These are phyloP conservation scores for Leucogyrophana mollusca DNA, from an alignment of 768 basidiomycete species.

Conservation along the genomic window DNA sequence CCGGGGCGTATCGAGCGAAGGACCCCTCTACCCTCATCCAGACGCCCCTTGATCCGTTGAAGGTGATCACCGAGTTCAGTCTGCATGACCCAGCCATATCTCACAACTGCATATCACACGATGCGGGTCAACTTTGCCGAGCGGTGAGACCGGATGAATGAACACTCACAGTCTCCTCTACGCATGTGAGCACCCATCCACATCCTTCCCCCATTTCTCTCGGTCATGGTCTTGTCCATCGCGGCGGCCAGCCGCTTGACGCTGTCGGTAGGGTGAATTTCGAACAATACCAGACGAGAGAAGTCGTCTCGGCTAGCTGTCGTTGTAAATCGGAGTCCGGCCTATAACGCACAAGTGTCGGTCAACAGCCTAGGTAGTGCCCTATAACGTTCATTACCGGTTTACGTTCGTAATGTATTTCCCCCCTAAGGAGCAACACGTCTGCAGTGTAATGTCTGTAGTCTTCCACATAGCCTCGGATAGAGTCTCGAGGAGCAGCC, in stretches of 20 bases:
- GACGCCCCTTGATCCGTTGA: slow-evolving; percentile 27
- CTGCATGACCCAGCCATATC: slow-evolving; percentile 36
- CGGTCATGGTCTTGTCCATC: slow-evolving; percentile 32
- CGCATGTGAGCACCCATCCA: slow-evolving; percentile 47
- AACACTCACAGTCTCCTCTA: slow-evolving; percentile 38
- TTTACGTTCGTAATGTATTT: slow-evolving; percentile 39
- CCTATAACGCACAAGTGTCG: slow-evolving; percentile 21
- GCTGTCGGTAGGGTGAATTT: slow-evolving; percentile 25
- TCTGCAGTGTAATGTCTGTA: slow-evolving; percentile 32
- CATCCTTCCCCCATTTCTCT: slow-evolving; percentile 27
- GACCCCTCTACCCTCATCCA: slow-evolving; percentile 18
- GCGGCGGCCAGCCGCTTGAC: slow-evolving; percentile 26
- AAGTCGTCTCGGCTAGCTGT: slow-evolving; percentile 29
- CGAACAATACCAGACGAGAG: slow-evolving; percentile 30
- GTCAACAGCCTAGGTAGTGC: background rate
- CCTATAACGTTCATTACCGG: slow-evolving; percentile 24
- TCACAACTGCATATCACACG: slow-evolving; percentile 22
- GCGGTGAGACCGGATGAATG: background rate
- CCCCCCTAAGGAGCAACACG: slow-evolving; percentile 39
- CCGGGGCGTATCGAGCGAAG: slow-evolving; percentile 16
- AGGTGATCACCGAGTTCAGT: slow-evolving; percentile 34
- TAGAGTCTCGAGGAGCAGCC: slow-evolving; percentile 31
- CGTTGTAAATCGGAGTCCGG: slow-evolving; percentile 32
- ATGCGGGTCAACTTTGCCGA: background rate
- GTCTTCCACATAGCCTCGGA: slow-evolving; percentile 42